phyloP scores from a whole-genome alignment of 2,329 filamentous ascomycete genomes.

The Aspergillus hortae region DNA sequence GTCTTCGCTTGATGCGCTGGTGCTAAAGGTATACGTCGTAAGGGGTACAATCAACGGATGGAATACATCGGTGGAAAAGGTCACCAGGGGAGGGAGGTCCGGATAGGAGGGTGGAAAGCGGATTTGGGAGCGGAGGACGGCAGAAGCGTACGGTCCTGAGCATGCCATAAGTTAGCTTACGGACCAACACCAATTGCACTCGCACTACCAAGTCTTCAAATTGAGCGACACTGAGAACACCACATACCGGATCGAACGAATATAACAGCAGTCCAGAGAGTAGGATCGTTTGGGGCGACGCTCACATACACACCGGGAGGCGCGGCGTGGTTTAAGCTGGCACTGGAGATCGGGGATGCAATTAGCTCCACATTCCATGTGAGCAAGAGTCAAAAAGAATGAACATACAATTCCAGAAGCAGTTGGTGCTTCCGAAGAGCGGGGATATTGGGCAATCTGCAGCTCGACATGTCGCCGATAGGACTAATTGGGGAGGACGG shows the following conservation, averaged over 20 bases:
- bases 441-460: slow-evolving; percentile 37
- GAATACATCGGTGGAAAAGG: slow-evolving; percentile 89
- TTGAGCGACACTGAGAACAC: not conserved
- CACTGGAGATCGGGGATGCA: slow-evolving; percentile 48
- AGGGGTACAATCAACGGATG: slow-evolving; percentile 88
- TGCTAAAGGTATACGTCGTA: slow-evolving; percentile 92
- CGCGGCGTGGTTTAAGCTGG: slow-evolving; percentile 75
- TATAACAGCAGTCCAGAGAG: slow-evolving; percentile 83
- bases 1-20: slow-evolving; percentile 68
- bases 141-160: slow-evolving; percentile 80
- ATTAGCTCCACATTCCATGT: slow-evolving; percentile 1
- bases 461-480: slow-evolving; percentile 19
- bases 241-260: slow-evolving; percentile 79
- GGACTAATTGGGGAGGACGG: not conserved
- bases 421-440: slow-evolving; percentile 71
- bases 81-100: slow-evolving; percentile 73
- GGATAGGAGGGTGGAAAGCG: slow-evolving; percentile 82
- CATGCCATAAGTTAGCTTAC: slow-evolving; percentile 3
- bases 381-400: not conserved
- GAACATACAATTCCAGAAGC: slow-evolving; percentile 74
- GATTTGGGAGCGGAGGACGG: slow-evolving; percentile 85
- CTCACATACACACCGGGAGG: slow-evolving; percentile 85
- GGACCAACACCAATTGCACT: too few relatives aligned
- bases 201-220: too few relatives aligned
- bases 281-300: slow-evolving; percentile 74